Percentiles rank a stretch among this genome's conserved stretches.
phyloP scores from a whole-genome alignment of 1,284 basidiomycete species.

The Takashimella tepidaria region DNA sequence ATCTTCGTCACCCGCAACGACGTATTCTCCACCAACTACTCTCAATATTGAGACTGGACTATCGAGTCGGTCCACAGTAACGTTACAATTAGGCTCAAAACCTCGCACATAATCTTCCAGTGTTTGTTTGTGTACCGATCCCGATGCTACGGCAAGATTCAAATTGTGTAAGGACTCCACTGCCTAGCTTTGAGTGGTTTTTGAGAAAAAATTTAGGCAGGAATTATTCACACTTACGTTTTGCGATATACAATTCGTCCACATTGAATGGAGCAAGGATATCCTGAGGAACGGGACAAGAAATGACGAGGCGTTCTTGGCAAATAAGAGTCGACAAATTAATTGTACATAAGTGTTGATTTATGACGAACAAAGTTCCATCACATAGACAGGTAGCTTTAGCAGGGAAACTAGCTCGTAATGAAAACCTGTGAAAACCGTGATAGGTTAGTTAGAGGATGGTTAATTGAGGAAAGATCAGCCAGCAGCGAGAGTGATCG shows the following conservation, averaged over 20 bases:
- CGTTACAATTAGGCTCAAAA: neutral
- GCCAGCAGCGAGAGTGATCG: no score
- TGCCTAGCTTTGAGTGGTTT: slow-evolving; percentile 2
- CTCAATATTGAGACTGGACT: slow-evolving; percentile 28
- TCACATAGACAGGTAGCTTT: neutral
- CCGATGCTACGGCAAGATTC: slow-evolving; percentile 15
- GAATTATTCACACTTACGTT: slow-evolving; percentile 4
- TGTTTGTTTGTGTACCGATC: slow-evolving; percentile 15
- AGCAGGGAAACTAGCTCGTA: neutral
- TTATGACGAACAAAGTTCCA: neutral
- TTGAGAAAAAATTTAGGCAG: no score
- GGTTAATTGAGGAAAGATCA: no score
- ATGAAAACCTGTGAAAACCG: no score
- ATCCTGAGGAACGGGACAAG: neutral
- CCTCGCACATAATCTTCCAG: slow-evolving; percentile 7
- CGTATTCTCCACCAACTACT: slow-evolving; percentile 9
- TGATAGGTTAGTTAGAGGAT: no score
- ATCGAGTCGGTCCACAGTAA: slow-evolving; percentile 25
- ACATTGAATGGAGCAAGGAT: slow-evolving; percentile 5
- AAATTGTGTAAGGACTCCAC: neutral
- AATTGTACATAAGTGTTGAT: neutral
- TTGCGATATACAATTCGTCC: slow-evolving; percentile 9
- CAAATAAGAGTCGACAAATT: neutral
- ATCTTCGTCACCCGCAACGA: slow-evolving; percentile 44
- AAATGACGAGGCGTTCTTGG: neutral